Evolutionary conservation across 768 basidiomycete species (phyloP).

Genomic region (Psilocybe subaeruginosa): DNA sequence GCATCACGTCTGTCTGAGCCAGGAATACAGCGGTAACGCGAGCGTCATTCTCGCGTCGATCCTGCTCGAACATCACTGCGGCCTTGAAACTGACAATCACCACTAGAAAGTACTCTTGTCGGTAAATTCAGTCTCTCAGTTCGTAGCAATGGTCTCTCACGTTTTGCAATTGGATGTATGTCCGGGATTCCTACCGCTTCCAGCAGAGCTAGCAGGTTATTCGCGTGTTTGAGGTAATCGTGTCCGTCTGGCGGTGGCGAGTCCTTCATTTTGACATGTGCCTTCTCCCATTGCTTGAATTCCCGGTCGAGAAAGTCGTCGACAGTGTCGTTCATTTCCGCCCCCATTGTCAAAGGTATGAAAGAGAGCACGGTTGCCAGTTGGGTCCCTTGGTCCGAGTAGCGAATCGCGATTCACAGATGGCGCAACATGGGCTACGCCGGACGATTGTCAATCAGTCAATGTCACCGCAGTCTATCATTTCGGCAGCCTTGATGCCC

Average conservation of each 20-base stretch:
- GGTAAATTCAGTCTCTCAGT: background rate
- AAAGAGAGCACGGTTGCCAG: too few species aligned
- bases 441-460: too few species aligned
- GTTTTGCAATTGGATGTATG: conserved; percentile 19
- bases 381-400: too few species aligned
- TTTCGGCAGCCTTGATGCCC: too few species aligned
- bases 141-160: conserved; percentile 1
- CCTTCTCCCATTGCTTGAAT: conserved; percentile 15
- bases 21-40: conserved; percentile 18
- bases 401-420: too few species aligned
- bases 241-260: conserved; percentile 14
- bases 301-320: conserved; percentile 3
- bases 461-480: too few species aligned
- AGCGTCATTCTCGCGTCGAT: conserved; percentile 20
- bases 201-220: conserved; percentile 18
- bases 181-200: conserved; percentile 13
- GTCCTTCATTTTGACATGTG: conserved; percentile 15
- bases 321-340: background rate
- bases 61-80: conserved; percentile 19
- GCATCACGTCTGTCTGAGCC: conserved; percentile 23
- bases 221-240: conserved; percentile 20
- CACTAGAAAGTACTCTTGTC: background rate
- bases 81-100: conserved; percentile 18
- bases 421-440: too few species aligned
- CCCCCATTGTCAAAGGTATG: too few species aligned